A percentile compares a stretch with the other conserved stretches of the same genome.
These are phyloP conservation scores for Diaporthe ampelina DNA, from an alignment of 2,329 filamentous ascomycete species.

Conservation along the genomic window DNA sequence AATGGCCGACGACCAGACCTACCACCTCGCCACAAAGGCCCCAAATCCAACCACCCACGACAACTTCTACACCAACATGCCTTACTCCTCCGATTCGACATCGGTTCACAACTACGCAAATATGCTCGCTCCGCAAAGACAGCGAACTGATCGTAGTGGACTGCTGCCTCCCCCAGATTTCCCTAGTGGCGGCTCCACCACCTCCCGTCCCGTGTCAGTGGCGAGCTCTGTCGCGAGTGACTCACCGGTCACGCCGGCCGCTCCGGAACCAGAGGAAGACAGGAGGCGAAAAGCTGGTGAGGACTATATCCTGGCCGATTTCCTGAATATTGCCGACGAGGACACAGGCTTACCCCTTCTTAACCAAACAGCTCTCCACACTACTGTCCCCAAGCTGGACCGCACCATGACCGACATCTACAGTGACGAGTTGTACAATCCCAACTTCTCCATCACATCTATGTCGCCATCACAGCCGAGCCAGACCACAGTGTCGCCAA, in stretches of 20 bases:
- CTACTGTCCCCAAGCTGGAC: slow-evolving; percentile 80
- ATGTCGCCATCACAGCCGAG: slow-evolving; percentile 63
- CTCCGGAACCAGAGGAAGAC: slow-evolving; percentile 63
- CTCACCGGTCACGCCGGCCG: slow-evolving; percentile 70
- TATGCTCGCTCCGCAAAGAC: slow-evolving; percentile 56
- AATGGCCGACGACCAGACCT: slow-evolving; percentile 58
- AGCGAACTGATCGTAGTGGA: slow-evolving; percentile 55
- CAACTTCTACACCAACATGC: slow-evolving; percentile 59
- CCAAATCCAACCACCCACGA: slow-evolving; percentile 49
- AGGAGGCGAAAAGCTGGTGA: slow-evolving; percentile 70
- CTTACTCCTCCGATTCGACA: slow-evolving; percentile 54
- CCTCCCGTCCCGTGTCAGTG: slow-evolving; percentile 68
- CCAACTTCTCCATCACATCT: slow-evolving; percentile 72
- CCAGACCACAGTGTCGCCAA: slow-evolving; percentile 63
- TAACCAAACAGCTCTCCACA: slow-evolving; percentile 66
- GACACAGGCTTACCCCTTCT: slow-evolving; percentile 77
- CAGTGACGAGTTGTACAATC: slow-evolving; percentile 87
- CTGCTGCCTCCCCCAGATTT: slow-evolving; percentile 63
- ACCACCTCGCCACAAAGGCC: slow-evolving; percentile 61
- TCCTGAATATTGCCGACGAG: slow-evolving; percentile 51
- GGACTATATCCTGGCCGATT: slow-evolving; percentile 46
- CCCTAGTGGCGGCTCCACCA: slow-evolving; percentile 53
- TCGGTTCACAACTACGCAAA: slow-evolving; percentile 58
- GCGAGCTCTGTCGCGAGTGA: slow-evolving; percentile 70
- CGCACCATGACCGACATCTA: slow-evolving; percentile 90